Evolutionary conservation across 768 basidiomycete genomes (phyloP), one percentile per base, ranked within the genome.

Genomic region (Russula ochroleuca): DNA sequence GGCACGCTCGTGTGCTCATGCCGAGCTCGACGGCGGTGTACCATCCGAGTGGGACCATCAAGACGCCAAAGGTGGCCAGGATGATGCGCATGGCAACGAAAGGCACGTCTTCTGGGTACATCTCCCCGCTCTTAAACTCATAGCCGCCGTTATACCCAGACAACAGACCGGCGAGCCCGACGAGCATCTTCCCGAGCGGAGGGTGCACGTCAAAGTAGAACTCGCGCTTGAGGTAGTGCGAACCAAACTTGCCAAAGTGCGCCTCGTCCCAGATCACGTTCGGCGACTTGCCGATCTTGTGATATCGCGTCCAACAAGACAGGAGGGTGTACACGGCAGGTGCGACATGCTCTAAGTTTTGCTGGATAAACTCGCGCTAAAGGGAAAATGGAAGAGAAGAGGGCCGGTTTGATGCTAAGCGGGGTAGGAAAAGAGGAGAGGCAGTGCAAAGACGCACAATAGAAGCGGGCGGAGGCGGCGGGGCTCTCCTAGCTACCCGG

Each of bases 161-260:
- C 67, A 99, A 76, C 61, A 94, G 79, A 23, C 97, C 97, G 4
- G 88, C 94, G 23, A 99, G 81, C 10, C 94, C 97, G 64, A 99
- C 96, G 60, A 99, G 82, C 94, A 99, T 98, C 80, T 99, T 99
- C 3, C 97, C 97, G 47, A 99, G 81, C 0, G 97, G 97, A 6
- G 97, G 97, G 71, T 99, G 97, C 31, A 98, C 97, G 72, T 99
- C 97, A 74, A 98, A 98, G 80, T 98, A 98, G 77, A 98, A 98
- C 74, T 97, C 94, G 71, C 94, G 90, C 76, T 98, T 97, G 76
- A 99, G 86, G 76, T 99, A 98, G 76, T 98, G 89, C 56, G 92
- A 92, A 56, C 93, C 97, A 76, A 99, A 98, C 77, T 99, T 98
- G 69, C 97, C 97, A 75, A 98, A 99, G 76, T 99, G 97, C 43